Percentiles rank a stretch among this genome's conserved stretches.
Conservation (phyloP, 2,329 filamentous ascomycete species). For the Alternaria gansuensis region DNA sequence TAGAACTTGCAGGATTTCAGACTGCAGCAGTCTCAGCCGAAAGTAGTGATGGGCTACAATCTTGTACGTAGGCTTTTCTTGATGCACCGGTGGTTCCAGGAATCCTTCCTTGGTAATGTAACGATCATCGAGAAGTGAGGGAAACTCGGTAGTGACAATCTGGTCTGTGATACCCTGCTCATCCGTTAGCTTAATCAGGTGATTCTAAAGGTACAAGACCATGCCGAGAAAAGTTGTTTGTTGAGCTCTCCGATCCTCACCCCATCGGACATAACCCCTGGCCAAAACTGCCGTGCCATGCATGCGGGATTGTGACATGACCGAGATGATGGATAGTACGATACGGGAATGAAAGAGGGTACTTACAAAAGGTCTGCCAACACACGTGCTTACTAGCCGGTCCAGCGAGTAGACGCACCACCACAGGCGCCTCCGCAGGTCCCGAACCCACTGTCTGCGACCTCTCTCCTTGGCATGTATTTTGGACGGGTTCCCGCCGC, state of each 20-base stretch:
- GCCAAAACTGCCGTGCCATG: background rate
- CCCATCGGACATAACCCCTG: background rate
- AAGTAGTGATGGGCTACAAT: slow-evolving; percentile 92
- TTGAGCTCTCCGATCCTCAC: background rate
- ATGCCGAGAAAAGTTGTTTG: background rate
- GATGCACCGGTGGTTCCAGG: slow-evolving; percentile 65
- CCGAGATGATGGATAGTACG: slow-evolving; percentile 3
- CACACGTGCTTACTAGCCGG: slow-evolving; percentile 91
- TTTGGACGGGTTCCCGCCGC: slow-evolving; percentile 39
- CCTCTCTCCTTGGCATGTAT: slow-evolving; percentile 67
- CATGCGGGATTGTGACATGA: slow-evolving; percentile 2
- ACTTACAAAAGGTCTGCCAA: slow-evolving; percentile 81
- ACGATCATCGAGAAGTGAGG: slow-evolving; percentile 84
- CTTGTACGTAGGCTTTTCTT: slow-evolving; percentile 80
- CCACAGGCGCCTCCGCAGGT: slow-evolving; percentile 87
- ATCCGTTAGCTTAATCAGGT: slow-evolving; percentile 19
- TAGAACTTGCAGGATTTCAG: slow-evolving; percentile 91
- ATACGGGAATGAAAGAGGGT: slow-evolving; percentile 1
- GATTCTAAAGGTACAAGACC: background rate
- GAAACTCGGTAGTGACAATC: slow-evolving; percentile 94
- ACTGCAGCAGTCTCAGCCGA: slow-evolving; percentile 85
- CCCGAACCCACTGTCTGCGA: slow-evolving; percentile 82
- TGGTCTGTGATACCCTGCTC: slow-evolving; percentile 80
- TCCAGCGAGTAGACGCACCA: slow-evolving; percentile 98
- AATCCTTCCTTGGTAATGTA: slow-evolving; percentile 86